Conservation (phyloP, 2,329 filamentous ascomycete genomes). For the Penicillium griseofulvum region DNA sequence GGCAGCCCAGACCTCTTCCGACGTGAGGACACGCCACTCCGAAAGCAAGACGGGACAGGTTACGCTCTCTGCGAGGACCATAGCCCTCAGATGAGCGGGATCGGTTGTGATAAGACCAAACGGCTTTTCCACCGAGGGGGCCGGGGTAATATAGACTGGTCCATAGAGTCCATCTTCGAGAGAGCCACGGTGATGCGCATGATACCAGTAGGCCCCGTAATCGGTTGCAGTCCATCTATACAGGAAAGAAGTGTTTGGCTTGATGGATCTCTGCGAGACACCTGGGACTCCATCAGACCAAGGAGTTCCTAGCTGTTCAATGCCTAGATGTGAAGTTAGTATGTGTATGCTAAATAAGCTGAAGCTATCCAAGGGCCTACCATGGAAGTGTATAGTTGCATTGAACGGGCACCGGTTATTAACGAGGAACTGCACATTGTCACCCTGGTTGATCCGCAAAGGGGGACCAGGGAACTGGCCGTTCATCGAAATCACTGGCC, state of each 20-base stretch:
- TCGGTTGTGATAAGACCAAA: slow-evolving; percentile 32
- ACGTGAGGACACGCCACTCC: slow-evolving; percentile 58
- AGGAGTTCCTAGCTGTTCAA: slow-evolving; percentile 49
- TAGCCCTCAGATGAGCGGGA: slow-evolving; percentile 37
- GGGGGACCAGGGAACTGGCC: slow-evolving; percentile 30
- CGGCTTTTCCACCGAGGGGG: slow-evolving; percentile 24
- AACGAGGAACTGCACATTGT: slow-evolving; percentile 30
- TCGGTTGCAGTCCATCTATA: slow-evolving; percentile 58
- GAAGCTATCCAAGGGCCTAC: slow-evolving; percentile 8
- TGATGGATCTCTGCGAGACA: slow-evolving; percentile 54
- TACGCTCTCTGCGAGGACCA: slow-evolving; percentile 51
- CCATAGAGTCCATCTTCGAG: slow-evolving; percentile 62
- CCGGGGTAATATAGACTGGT: slow-evolving; percentile 50
- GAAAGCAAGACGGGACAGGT: slow-evolving; percentile 53
- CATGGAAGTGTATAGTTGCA: slow-evolving; percentile 34
- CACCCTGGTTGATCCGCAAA: slow-evolving; percentile 27
- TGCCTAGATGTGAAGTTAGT: slow-evolving; percentile 17
- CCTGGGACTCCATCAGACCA: slow-evolving; percentile 63
- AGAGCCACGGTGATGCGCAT: slow-evolving; percentile 56
- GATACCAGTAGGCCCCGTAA: slow-evolving; percentile 62
- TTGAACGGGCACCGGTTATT: slow-evolving; percentile 30
- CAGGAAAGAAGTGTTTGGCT: slow-evolving; percentile 48
- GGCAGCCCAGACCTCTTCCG: slow-evolving; percentile 41
- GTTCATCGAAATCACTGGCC: slow-evolving; percentile 29
- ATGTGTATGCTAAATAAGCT: background rate